These are phyloP conservation scores for Jacaranda mimosifolia DNA, from an alignment of 257 asterid genomes.

Conservation along the genomic window DNA sequence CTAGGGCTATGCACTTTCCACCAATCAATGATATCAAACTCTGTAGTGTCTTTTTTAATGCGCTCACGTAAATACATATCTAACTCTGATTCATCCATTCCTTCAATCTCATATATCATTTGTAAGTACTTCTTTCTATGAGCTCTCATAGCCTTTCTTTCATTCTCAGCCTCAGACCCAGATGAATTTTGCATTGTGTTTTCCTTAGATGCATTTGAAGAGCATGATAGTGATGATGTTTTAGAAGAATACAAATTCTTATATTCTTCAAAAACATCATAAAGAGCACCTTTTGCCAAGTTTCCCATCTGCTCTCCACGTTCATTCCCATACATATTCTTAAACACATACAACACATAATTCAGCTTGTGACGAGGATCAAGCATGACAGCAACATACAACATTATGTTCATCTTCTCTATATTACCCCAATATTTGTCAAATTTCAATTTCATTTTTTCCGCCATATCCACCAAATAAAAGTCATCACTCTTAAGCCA, in stretches of 20 bases:
- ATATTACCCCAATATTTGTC: constrained; percentile 10
- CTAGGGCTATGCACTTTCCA: constrained; percentile 15
- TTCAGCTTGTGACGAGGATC: constrained; percentile 12
- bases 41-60: neutral
- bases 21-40: constrained; percentile 25
- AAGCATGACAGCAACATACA: constrained; percentile 3
- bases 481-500: neutral
- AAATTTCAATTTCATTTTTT: no score
- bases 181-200: neutral
- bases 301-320: neutral
- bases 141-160: neutral
- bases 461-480: no score
- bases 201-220: neutral
- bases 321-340: constrained; percentile 16
- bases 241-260: neutral
- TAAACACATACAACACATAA: neutral
- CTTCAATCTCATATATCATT: neutral
- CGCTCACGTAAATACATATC: constrained; percentile 13
- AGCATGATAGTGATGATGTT: neutral
- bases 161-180: neutral
- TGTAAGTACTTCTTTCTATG: neutral
- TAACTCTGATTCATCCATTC: neutral
- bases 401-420: constrained; percentile 15
- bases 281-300: constrained; percentile 15
- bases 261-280: constrained; percentile 25